phyloP scores from a whole-genome alignment of 306 rosid genomes.

The Trifolium pratense region DNA sequence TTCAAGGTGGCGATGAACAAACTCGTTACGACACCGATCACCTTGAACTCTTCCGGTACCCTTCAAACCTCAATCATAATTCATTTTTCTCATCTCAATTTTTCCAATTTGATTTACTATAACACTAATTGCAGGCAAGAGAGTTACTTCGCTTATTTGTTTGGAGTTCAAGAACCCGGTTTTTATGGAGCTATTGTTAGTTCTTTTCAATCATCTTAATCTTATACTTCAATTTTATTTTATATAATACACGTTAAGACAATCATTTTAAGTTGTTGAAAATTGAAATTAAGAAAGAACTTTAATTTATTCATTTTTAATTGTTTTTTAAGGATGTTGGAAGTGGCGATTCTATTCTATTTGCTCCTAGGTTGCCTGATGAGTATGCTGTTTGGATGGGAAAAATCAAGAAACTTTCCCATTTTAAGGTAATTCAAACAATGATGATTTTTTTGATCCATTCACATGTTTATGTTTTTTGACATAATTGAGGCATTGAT shows the following conservation, averaged over 20 bases:
- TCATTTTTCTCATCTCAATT: not conserved
- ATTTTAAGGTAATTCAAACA: slow-evolving; percentile 63
- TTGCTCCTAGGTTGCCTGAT: slow-evolving; percentile 77
- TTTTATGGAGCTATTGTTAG: slow-evolving; percentile 80
- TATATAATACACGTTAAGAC: not conserved
- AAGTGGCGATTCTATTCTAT: slow-evolving; percentile 73
- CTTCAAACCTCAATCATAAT: not conserved
- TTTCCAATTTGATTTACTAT: not conserved
- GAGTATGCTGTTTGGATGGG: slow-evolving; percentile 96
- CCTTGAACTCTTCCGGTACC: slow-evolving; percentile 78
- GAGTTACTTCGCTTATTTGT: slow-evolving; percentile 92
- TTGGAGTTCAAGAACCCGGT: slow-evolving; percentile 86
- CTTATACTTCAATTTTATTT: not conserved
- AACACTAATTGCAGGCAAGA: slow-evolving; percentile 65
- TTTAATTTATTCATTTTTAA: slow-evolving; percentile 11
- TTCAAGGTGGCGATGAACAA: slow-evolving; percentile 89
- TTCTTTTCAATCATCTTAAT: not conserved
- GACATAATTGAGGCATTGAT: not conserved
- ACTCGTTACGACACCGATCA: slow-evolving; percentile 91
- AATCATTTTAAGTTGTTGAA: not conserved
- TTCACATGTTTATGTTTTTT: not conserved
- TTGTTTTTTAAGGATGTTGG: slow-evolving; percentile 63
- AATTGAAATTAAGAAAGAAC: not conserved
- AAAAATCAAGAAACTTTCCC: slow-evolving; percentile 59
- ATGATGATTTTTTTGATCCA: not conserved